Base-by-base conservation (phyloP, 768 basidiomycete genomes). In the Serendipita sp. region DNA sequence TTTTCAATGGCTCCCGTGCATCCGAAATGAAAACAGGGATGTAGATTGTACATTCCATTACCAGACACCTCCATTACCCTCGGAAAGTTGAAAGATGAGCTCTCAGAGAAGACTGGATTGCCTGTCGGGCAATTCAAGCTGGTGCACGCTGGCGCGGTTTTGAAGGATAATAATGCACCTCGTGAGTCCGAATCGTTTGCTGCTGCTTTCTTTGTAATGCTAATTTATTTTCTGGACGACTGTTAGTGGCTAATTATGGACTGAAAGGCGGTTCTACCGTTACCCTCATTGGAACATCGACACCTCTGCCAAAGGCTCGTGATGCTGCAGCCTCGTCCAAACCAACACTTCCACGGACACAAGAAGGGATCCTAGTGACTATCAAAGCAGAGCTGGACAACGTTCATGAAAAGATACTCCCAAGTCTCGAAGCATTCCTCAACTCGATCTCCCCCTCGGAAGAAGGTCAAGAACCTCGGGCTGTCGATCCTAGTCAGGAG, bases 111-210 rank as follows among this genome's bases (percentile, higher is more conserved):
- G 68, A 93, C 89, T 2, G 83, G 84, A 61, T 78, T 97, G 13
- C 81, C 85, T 0, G 71, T 73, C 30, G 69, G 79, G 66, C 79
- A 81, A 30, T 90, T 96, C 79, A 90, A 92, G 71, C 80, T 98
- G 69, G 83, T 98, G 66, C 85, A 88, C 74, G 82, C 86, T 50
- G 95, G 95, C 42, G 92, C 90, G 1, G 81, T 96, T 72, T 86
- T 97, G 81, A 86, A 85, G 67, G 90, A 95, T 70, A 84, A 92
- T 70, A 70, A 74, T 63, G 79, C 82, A 5, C 80, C 84, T 50
- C 74, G 84, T 87, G 65, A 66, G 75, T 80, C 70, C 38, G 43
- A 45, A 53, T 42, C 64, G 16, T 9, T 38, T 60, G 30, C 9
- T 20, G 5, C 30, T 1, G 14, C 56, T 38, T 24, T 30, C n/a